Evolutionary conservation across 148 eudicot species (phyloP), one percentile per base, ranked within the genome.

Genomic region (Suaeda aralocaspica): DNA sequence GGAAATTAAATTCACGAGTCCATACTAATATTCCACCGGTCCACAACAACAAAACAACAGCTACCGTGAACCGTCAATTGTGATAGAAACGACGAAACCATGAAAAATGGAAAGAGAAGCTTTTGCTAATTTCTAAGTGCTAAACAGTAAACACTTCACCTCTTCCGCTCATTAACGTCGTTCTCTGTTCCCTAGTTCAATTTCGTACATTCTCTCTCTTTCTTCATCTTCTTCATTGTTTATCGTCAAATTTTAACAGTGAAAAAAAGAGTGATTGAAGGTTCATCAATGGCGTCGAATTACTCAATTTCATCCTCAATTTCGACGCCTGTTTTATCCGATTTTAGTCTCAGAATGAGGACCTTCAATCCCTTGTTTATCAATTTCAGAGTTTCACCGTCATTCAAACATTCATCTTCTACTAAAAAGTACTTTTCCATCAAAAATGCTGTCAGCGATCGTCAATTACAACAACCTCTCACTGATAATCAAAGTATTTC

Each of bases 391-490:
- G 46, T 49, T 28, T 44, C 22, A 6, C 68, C 39, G 25, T 64
- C 58, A 18, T 56, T 76, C 53, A 62, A 57, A 62, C 69, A 53
- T 62, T 61, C 66, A 62, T 65, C 44, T 62, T 61, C 66, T 70
- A 48, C 64, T 0, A 71, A 52, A 57, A 72, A 81, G 70, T 67
- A 67, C 7, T 73, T 77, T n/a, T 30, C 70, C 4, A 74, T 83
- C 46, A 80, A 41, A 55, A 81, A 74, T 74, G 72, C 83, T 36
- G 76, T 75, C 14, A 79, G 82, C 61, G 84, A 75, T 51, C 76
- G 68, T 8, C 74, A 75, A 68, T 46, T 79, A 19, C 67, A 76
- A 12, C 75, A 75, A 49, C 51, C 79, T 12, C 45, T 80, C 77
- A 44, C 78, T 18, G 78, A 73, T 42, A 75, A 81, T 15, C 45